These are phyloP conservation scores for Scutellaria baicalensis DNA, from an alignment of 257 asterid genomes.

Conservation along the genomic window DNA sequence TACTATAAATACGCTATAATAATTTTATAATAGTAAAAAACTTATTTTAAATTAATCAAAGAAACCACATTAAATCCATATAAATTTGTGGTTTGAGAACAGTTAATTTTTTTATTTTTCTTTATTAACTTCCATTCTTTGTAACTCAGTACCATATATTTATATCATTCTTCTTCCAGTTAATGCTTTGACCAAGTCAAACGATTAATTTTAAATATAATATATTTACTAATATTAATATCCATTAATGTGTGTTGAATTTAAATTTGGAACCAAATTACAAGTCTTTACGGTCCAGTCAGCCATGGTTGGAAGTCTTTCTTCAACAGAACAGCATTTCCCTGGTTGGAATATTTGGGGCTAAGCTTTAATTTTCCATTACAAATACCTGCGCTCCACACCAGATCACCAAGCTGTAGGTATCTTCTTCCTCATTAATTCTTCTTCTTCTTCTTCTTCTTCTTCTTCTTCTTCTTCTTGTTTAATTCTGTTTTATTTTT, in stretches of 20 bases:
- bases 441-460: background rate
- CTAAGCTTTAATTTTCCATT: background rate
- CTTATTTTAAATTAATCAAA: no score
- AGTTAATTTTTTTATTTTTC: no score
- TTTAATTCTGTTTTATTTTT: background rate
- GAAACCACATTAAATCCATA: no score
- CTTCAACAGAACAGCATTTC: background rate
- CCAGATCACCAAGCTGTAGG: slow-evolving; percentile 5
- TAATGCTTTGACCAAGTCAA: no score
- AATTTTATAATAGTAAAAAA: no score
- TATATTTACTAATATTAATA: background rate
- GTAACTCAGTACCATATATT: no score
- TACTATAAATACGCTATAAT: no score
- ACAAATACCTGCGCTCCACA: background rate
- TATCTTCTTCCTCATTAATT: background rate
- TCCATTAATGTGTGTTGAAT: background rate
- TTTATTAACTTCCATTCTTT: no score
- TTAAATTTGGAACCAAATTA: background rate
- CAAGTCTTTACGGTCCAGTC: background rate
- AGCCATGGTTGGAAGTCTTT: background rate
- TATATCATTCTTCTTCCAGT: no score
- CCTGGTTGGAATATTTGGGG: background rate
- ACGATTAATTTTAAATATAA: no score
- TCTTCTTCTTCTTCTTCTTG: background rate
- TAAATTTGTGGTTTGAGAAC: no score